Percentiles rank a stretch among this genome's conserved stretches.
Evolutionary conservation across 768 basidiomycete species (phyloP).

Genomic region (Mycena crocata): DNA sequence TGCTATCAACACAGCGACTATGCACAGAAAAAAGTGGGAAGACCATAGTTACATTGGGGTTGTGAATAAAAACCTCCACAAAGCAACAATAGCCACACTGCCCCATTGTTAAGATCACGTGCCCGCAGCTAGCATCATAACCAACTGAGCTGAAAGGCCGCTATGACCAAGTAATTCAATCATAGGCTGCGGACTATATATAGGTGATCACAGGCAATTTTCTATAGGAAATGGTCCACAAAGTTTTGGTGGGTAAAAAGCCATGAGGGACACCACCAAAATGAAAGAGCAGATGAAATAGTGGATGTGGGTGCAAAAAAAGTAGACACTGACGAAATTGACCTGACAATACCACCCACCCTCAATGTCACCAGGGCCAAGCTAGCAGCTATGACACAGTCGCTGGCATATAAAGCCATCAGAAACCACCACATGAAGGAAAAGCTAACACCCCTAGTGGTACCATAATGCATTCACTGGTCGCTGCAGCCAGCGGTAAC

Average conservation of each 20-base stretch:
- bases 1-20: slow-evolving; percentile 36
- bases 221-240: slow-evolving; percentile 31
- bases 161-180: no score
- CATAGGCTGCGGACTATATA: no score
- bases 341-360: slow-evolving; percentile 1
- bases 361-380: neutral
- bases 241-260: slow-evolving; percentile 43
- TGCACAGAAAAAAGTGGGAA: slow-evolving; percentile 36
- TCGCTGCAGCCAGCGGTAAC: no score
- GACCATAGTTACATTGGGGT: slow-evolving; percentile 39
- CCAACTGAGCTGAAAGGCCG: no score
- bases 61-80: slow-evolving; percentile 28
- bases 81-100: slow-evolving; percentile 17
- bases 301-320: slow-evolving; percentile 34
- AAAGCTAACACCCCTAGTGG: no score
- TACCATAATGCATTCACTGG: no score
- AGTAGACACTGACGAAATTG: neutral
- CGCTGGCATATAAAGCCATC: neutral
- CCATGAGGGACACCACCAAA: slow-evolving; percentile 31
- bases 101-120: no score
- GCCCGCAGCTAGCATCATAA: no score
- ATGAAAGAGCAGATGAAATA: slow-evolving; percentile 37
- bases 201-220: no score
- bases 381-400: neutral
- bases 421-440: no score